Percentiles rank a stretch among this genome's conserved stretches.
Conservation (phyloP, 2,329 filamentous ascomycete genomes). For the Cercospora sesami region DNA sequence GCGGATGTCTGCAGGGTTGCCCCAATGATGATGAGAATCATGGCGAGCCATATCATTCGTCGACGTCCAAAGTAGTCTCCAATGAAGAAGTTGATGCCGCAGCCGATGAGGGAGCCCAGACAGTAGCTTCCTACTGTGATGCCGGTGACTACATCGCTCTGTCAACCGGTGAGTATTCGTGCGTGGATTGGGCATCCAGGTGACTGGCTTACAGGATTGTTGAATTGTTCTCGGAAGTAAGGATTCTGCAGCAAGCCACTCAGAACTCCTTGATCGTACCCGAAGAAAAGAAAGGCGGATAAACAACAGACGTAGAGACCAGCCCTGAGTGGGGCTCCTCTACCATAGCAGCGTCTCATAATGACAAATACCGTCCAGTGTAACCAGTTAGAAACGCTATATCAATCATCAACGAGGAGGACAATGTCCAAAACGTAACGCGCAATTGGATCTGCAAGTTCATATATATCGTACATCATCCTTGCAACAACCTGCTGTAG, state of each 20-base stretch:
- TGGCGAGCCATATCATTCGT: constrained; percentile 51
- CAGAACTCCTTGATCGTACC: constrained; percentile 26
- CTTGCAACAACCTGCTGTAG: not conserved
- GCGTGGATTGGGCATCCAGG: not conserved
- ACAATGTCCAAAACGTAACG: not conserved
- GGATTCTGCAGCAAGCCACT: constrained; percentile 29
- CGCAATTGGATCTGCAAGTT: not conserved
- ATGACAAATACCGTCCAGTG: not conserved
- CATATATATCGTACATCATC: not conserved
- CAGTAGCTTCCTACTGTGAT: constrained; percentile 54
- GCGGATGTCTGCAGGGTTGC: constrained; percentile 41
- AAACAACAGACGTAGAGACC: constrained; percentile 26
- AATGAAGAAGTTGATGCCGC: constrained; percentile 49
- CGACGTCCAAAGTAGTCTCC: constrained; percentile 54
- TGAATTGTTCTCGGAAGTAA: constrained; percentile 25
- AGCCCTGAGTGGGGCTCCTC: constrained; percentile 24
- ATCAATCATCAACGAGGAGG: not conserved
- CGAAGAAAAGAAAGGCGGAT: constrained; percentile 28
- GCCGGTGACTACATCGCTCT: constrained; percentile 28
- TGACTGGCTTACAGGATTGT: constrained; percentile 13
- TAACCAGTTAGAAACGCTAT: not conserved
- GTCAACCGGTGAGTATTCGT: not conserved
- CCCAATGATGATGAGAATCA: constrained; percentile 51
- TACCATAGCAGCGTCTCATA: constrained; percentile 23
- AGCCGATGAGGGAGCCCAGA: constrained; percentile 61